Evolutionary conservation across 768 basidiomycete species (phyloP).

Genomic region (Amanita rubescens): DNA sequence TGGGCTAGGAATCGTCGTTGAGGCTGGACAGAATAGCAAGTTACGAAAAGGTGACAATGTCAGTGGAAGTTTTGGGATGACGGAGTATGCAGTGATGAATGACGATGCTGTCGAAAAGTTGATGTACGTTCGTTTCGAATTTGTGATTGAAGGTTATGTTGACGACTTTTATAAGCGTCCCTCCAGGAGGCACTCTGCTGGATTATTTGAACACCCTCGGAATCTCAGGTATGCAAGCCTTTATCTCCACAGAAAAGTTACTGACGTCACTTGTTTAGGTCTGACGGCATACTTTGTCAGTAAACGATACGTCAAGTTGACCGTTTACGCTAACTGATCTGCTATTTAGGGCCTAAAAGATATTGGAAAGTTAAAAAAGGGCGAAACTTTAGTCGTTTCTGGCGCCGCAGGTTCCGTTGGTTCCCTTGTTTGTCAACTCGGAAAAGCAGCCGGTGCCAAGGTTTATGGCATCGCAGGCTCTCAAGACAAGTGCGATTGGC

Average conservation of each 20-base stretch:
- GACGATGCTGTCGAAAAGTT: conserved; percentile 46
- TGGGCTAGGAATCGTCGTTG: conserved; percentile 61
- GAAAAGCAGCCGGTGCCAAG: conserved; percentile 68
- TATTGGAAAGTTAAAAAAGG: conserved; percentile 70
- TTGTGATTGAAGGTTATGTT: not conserved
- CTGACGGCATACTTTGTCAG: conserved; percentile 87
- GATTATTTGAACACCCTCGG: conserved; percentile 85
- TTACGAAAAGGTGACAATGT: conserved; percentile 68
- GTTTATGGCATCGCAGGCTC: conserved; percentile 88
- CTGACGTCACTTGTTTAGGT: conserved; percentile 32
- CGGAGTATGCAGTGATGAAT: conserved; percentile 60
- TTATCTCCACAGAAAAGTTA: not conserved
- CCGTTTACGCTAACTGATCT: not conserved
- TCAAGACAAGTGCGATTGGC: conserved; percentile 77
- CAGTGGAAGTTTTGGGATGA: conserved; percentile 64
- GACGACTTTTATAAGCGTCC: conserved; percentile 34
- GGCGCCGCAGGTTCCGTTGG: conserved; percentile 92
- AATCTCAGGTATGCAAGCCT: conserved; percentile 47
- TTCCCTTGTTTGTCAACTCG: conserved; percentile 77
- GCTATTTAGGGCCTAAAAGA: conserved; percentile 66
- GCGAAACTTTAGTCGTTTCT: conserved; percentile 79
- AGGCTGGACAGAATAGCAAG: conserved; percentile 43
- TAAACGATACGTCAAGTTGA: not conserved
- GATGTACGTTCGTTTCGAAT: conserved; percentile 33
- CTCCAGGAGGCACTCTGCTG: conserved; percentile 53